Evolutionary conservation across 2,329 filamentous ascomycete genomes (phyloP).

Genomic region (Penicillium thymicola): DNA sequence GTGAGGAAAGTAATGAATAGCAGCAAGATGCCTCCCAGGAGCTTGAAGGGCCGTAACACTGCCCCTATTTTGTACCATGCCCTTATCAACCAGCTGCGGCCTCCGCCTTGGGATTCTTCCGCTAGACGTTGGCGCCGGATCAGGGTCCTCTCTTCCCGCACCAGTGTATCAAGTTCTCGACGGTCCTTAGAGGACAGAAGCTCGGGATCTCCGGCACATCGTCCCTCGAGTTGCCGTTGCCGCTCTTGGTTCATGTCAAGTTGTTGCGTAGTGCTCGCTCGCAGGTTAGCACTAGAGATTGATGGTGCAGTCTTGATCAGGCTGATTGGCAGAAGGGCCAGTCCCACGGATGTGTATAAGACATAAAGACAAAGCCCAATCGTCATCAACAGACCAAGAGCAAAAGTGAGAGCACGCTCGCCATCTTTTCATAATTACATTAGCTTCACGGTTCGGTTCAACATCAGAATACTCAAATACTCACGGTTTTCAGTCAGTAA

Average conservation of each 20-base stretch:
- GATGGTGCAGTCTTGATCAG: constrained; percentile 90
- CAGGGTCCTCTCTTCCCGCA: constrained; percentile 87
- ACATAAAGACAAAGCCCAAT: constrained; percentile 82
- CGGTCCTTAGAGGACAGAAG: constrained; percentile 80
- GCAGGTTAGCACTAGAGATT: constrained; percentile 75
- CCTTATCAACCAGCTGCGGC: constrained; percentile 68
- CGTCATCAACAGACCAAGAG: constrained; percentile 80
- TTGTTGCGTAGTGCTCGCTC: constrained; percentile 72
- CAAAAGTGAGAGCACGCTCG: constrained; percentile 88
- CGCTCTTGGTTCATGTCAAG: constrained; percentile 86
- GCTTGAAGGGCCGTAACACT: constrained; percentile 81
- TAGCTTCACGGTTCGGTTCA: background rate
- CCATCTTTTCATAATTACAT: constrained; percentile 55
- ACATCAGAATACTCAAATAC: constrained; percentile 24
- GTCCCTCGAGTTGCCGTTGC: constrained; percentile 84
- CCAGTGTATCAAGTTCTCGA: constrained; percentile 79
- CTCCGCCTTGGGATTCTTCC: constrained; percentile 64
- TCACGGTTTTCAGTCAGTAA: constrained; percentile 75
- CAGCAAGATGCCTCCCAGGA: constrained; percentile 77
- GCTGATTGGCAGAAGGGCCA: constrained; percentile 83
- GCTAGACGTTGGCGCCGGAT: constrained; percentile 85
- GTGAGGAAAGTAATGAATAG: constrained; percentile 71
- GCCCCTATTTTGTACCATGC: constrained; percentile 78
- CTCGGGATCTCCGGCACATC: constrained; percentile 70
- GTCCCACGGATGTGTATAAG: constrained; percentile 81